phyloP scores from a whole-genome alignment of 2,329 filamentous ascomycete species.

The Colletotrichum lini region DNA sequence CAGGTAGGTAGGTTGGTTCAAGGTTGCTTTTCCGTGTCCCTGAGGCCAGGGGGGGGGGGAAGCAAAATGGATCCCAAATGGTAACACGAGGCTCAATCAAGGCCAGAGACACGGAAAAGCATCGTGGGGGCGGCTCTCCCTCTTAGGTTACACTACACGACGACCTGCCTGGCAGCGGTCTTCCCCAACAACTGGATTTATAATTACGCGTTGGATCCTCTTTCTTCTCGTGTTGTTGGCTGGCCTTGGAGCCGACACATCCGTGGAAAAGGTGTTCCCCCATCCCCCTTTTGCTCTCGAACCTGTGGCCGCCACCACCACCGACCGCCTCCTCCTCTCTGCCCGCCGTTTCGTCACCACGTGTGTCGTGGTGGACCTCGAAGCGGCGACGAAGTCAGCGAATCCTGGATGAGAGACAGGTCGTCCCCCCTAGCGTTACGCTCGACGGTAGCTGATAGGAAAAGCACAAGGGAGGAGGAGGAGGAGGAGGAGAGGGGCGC shows the following conservation, averaged over 20 bases:
- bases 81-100: constrained; percentile 15
- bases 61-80: too few species aligned
- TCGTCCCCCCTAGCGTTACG: neutral
- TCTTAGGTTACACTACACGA: neutral
- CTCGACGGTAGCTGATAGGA: constrained; percentile 3
- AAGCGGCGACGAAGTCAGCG: neutral
- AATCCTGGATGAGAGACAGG: neutral
- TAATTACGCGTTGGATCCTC: constrained; percentile 23
- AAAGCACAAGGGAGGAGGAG: neutral
- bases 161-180: constrained; percentile 1
- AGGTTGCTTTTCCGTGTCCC: constrained; percentile 1
- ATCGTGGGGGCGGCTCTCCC: too few species aligned
- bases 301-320: too few species aligned
- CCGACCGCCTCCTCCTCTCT: neutral
- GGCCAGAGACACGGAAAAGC: constrained; percentile 27
- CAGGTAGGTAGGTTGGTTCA: neutral
- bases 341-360: constrained; percentile 2
- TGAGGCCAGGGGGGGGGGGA: neutral
- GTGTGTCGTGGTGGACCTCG: constrained; percentile 6
- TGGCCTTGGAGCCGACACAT: constrained; percentile 17
- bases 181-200: constrained; percentile 18
- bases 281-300: neutral
- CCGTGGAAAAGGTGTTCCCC: constrained; percentile 23
- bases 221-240: neutral
- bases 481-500: too few species aligned